Conservation (phyloP, 805 yeast genomes). For the Metschnikowia henanensis region DNA sequence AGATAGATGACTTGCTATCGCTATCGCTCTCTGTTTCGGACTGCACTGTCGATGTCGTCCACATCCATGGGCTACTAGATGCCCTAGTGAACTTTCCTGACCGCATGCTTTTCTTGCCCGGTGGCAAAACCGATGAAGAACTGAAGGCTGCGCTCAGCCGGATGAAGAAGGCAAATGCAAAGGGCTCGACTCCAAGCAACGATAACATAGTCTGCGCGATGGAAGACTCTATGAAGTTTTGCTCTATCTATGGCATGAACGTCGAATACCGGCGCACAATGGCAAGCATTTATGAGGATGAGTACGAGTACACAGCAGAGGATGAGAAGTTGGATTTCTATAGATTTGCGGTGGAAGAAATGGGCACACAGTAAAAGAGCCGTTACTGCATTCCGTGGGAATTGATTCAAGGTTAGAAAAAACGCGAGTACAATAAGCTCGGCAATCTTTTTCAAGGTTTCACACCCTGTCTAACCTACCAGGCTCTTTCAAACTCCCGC, state of each 20-base stretch:
- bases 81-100: slow-evolving; percentile 12
- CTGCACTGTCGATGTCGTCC: slow-evolving; percentile 33
- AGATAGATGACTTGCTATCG: slow-evolving; percentile 27
- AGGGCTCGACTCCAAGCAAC: not conserved
- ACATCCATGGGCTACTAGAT: slow-evolving; percentile 27
- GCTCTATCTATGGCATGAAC: slow-evolving; percentile 8
- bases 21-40: slow-evolving; percentile 40
- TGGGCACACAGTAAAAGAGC: not conserved
- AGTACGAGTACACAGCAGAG: not conserved
- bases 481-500: too few species aligned
- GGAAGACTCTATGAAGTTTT: slow-evolving; percentile 11
- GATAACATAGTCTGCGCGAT: slow-evolving; percentile 16
- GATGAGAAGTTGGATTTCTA: slow-evolving; percentile 5
- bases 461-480: too few species aligned
- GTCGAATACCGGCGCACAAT: not conserved
- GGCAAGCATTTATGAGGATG: not conserved
- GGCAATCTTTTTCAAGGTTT: too few species aligned
- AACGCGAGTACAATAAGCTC: too few species aligned
- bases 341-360: slow-evolving; percentile 1
- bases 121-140: not conserved
- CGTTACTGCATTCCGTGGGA: not conserved
- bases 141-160: slow-evolving; percentile 19
- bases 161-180: slow-evolving; percentile 12
- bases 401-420: too few species aligned
- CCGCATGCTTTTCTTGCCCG: slow-evolving; percentile 6